phyloP scores from a whole-genome alignment of 495 filamentous ascomycete species.

The Penicillium paradoxum region DNA sequence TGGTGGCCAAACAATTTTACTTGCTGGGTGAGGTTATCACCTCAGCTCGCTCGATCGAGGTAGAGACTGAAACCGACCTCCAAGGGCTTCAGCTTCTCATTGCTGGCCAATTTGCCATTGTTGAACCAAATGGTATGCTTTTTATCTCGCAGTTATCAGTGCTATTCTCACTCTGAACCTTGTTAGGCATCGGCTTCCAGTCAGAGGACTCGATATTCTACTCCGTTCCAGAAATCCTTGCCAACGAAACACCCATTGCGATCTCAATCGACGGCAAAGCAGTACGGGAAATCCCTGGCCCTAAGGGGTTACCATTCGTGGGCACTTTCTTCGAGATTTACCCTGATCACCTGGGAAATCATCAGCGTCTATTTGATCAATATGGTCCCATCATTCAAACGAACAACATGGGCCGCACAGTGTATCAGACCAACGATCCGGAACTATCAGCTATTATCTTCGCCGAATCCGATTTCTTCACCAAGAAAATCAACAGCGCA shows the following conservation, averaged over 20 bases:
- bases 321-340: slow-evolving; percentile 53
- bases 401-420: slow-evolving; percentile 45
- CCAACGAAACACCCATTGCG: slow-evolving; percentile 27
- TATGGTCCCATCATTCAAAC: slow-evolving; percentile 54
- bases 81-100: slow-evolving; percentile 35
- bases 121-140: slow-evolving; percentile 23
- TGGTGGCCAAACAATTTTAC: slow-evolving; percentile 38
- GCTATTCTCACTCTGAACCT: not conserved
- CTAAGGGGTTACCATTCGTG: slow-evolving; percentile 42
- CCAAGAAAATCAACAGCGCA: slow-evolving; percentile 45
- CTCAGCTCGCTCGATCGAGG: slow-evolving; percentile 33
- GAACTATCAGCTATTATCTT: slow-evolving; percentile 37
- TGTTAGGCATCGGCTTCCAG: slow-evolving; percentile 43
- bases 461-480: slow-evolving; percentile 44
- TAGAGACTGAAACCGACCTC: slow-evolving; percentile 28
- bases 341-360: slow-evolving; percentile 56
- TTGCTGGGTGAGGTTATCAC: slow-evolving; percentile 38
- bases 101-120: slow-evolving; percentile 42
- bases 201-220: slow-evolving; percentile 20
- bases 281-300: slow-evolving; percentile 41
- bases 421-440: slow-evolving; percentile 50
- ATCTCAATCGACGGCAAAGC: slow-evolving; percentile 42
- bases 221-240: slow-evolving; percentile 26
- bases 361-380: slow-evolving; percentile 48
- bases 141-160: not conserved